A percentile compares a stretch with the other conserved stretches of the same genome.
phyloP scores from a whole-genome alignment of 2,329 filamentous ascomycete genomes.

The Arachnomyces sp. region DNA sequence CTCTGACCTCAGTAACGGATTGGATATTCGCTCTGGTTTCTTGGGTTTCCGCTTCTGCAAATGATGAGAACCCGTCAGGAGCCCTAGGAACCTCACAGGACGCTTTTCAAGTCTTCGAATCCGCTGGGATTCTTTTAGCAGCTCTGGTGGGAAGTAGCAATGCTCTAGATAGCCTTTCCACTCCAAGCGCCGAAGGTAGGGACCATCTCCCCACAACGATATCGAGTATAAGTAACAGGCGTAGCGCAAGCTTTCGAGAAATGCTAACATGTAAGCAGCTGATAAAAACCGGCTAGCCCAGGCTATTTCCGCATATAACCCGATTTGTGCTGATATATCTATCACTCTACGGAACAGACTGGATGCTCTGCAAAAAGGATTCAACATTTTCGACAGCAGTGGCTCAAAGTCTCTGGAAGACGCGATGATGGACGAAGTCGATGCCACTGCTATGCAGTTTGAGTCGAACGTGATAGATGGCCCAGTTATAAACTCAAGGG shows the following conservation, averaged over 20 bases:
- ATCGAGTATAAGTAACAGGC: background rate
- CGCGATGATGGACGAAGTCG: constrained; percentile 33
- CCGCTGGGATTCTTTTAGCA: constrained; percentile 33
- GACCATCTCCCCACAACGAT: background rate
- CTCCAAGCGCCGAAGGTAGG: constrained; percentile 27
- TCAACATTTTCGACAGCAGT: constrained; percentile 34
- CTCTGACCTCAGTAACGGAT: constrained; percentile 26
- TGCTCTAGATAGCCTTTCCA: constrained; percentile 29
- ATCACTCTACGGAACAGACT: constrained; percentile 31
- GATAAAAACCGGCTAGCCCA: constrained; percentile 31
- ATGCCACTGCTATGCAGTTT: constrained; percentile 44
- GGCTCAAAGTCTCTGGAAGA: constrained; percentile 35
- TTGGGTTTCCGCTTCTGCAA: constrained; percentile 24
- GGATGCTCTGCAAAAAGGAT: constrained; percentile 34
- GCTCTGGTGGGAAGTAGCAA: constrained; percentile 30
- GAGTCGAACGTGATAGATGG: constrained; percentile 54
- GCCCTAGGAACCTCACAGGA: constrained; percentile 26
- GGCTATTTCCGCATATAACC: constrained; percentile 32
- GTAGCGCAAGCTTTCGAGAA: background rate
- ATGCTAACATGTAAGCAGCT: constrained; percentile 13
- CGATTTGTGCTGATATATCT: constrained; percentile 32
- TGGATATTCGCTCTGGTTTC: constrained; percentile 32
- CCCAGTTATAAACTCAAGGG: constrained; percentile 64
- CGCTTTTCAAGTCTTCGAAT: constrained; percentile 33
- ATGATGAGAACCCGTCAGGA: constrained; percentile 18